Percentiles rank a stretch among this genome's conserved stretches.
Evolutionary conservation across 2,329 filamentous ascomycete species (phyloP).

Genomic region (Geosmithia putterillii): DNA sequence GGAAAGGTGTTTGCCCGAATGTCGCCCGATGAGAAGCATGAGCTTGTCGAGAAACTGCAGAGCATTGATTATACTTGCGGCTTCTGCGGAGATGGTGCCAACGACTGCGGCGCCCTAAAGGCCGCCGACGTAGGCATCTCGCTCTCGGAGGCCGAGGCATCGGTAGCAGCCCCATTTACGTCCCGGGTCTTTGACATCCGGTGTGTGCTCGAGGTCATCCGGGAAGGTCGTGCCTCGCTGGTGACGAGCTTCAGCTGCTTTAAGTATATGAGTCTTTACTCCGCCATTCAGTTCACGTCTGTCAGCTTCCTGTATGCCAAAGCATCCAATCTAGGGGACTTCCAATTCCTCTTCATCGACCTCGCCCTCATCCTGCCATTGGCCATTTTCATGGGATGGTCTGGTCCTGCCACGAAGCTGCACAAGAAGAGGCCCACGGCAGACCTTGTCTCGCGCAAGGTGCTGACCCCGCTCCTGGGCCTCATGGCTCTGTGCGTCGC

Average conservation of each 20-base stretch:
- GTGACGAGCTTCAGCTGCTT: slow-evolving; percentile 99
- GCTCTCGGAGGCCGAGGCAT: slow-evolving; percentile 91
- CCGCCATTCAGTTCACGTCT: slow-evolving; percentile 95
- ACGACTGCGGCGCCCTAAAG: slow-evolving; percentile 93
- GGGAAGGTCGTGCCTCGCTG: slow-evolving; percentile 84
- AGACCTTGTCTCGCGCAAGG: slow-evolving; percentile 83
- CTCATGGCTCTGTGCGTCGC: slow-evolving; percentile 74
- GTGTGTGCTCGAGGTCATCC: slow-evolving; percentile 87
- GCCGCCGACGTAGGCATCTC: slow-evolving; percentile 97
- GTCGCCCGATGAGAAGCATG: slow-evolving; percentile 98
- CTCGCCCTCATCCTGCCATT: slow-evolving; percentile 86
- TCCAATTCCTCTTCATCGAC: slow-evolving; percentile 96
- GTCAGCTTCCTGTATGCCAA: slow-evolving; percentile 94
- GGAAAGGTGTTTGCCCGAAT: slow-evolving; percentile 95
- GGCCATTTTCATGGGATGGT: slow-evolving; percentile 98
- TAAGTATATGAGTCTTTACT: slow-evolving; percentile 99
- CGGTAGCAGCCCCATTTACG: slow-evolving; percentile 95
- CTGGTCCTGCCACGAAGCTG: slow-evolving; percentile 65
- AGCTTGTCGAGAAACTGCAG: slow-evolving; percentile 92
- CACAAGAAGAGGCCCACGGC: slow-evolving; percentile 82
- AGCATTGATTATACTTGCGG: slow-evolving; percentile 91
- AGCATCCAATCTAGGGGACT: slow-evolving; percentile 90
- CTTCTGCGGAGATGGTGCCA: slow-evolving; percentile 95
- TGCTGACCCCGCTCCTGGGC: slow-evolving; percentile 77
- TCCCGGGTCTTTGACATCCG: slow-evolving; percentile 92